Conservation (phyloP, 75 land plant genomes). For the Ceratopteris richardii region DNA sequence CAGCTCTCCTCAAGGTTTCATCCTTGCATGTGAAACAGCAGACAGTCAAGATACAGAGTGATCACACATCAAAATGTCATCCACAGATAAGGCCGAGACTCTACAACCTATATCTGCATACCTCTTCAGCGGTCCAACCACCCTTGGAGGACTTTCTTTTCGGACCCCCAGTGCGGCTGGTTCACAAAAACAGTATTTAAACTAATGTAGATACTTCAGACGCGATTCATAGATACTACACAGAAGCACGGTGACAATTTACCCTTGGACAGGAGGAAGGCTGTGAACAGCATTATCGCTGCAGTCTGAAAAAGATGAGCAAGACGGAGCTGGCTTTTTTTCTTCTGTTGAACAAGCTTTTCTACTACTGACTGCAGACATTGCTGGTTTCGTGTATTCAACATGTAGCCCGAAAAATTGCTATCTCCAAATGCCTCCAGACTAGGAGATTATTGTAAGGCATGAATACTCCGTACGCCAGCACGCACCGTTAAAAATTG, state of each 20-base stretch:
- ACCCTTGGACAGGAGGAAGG: constrained; percentile 43
- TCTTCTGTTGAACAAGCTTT: neutral
- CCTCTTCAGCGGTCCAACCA: constrained; percentile 93
- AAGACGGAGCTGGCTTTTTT: constrained; percentile 24
- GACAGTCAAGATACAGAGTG: no score
- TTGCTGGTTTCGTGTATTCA: neutral
- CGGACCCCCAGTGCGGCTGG: constrained; percentile 72
- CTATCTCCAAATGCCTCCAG: neutral
- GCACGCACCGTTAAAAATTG: no score
- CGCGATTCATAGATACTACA: no score
- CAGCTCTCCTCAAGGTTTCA: constrained; percentile 71
- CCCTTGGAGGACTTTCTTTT: constrained; percentile 85
- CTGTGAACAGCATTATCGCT: constrained; percentile 47
- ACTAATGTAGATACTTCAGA: neutral
- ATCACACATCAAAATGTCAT: neutral
- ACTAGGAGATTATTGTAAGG: no score
- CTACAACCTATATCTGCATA: constrained; percentile 12
- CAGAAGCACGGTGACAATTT: constrained; percentile 42
- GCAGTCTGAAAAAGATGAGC: constrained; percentile 59
- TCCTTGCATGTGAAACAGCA: constrained; percentile 61
- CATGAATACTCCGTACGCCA: no score
- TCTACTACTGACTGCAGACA: neutral
- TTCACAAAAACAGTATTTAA: neutral
- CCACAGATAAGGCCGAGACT: neutral
- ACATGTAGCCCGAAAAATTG: neutral